These are phyloP conservation scores for Piper longum DNA, from an alignment of 164 flowering plant genomes.

Conservation along the genomic window DNA sequence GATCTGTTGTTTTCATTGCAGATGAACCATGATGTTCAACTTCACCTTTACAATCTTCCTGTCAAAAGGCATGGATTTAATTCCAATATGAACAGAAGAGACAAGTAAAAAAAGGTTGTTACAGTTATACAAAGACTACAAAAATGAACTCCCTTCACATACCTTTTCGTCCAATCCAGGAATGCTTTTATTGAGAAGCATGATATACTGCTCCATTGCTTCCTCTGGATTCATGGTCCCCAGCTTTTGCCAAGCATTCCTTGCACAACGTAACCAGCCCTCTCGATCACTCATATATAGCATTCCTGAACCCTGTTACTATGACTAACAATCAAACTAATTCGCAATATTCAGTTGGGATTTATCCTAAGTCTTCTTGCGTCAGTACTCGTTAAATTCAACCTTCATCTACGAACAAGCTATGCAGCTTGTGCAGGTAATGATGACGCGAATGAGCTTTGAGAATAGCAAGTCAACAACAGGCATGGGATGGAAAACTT, in stretches of 20 bases:
- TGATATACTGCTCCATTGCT: conserved; percentile 58
- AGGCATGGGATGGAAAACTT: not conserved
- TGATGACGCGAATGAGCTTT: too few species aligned
- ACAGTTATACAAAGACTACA: not conserved
- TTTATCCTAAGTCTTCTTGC: conserved; percentile 7
- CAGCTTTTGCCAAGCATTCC: conserved; percentile 55
- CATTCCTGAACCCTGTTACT: conserved; percentile 60
- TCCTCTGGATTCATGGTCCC: conserved; percentile 55
- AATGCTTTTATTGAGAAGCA: conserved; percentile 28
- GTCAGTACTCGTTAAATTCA: not conserved
- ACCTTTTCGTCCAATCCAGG: conserved; percentile 33
- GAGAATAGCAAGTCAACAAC: not conserved
- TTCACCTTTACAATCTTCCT: not conserved
- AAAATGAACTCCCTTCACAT: conserved; percentile 19
- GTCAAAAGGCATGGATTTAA: not conserved
- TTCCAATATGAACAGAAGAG: not conserved
- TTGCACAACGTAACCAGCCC: conserved; percentile 74
- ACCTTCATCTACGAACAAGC: not conserved
- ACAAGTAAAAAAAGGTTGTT: too few species aligned
- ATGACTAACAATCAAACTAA: conserved; percentile 59
- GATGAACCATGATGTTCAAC: conserved; percentile 2
- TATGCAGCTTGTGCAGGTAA: not conserved
- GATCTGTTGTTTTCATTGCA: conserved; percentile 8
- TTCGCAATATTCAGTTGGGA: conserved; percentile 23
- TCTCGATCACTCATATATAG: conserved; percentile 64